A percentile compares a stretch with the other conserved stretches of the same genome.
These are phyloP conservation scores for Phytophthora sojae DNA, from an alignment of 352 stramenopile species.

Conservation along the genomic window DNA sequence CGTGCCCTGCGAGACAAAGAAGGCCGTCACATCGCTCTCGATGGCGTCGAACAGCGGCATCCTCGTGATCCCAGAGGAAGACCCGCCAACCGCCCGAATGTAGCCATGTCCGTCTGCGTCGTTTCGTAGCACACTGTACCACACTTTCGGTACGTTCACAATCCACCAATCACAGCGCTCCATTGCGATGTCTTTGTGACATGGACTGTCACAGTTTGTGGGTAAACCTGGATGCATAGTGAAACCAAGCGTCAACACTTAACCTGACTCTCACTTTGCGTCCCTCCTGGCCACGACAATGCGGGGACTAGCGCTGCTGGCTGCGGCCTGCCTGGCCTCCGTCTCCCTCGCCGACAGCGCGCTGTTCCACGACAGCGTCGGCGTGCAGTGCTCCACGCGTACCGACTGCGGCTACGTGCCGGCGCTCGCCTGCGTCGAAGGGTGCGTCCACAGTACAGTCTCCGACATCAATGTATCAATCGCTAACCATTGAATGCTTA, in stretches of 20 bases:
- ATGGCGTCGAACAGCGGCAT: constrained; percentile 79
- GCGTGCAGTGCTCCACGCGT: constrained; percentile 52
- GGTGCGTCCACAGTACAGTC: constrained; percentile 36
- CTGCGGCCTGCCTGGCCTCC: constrained; percentile 10
- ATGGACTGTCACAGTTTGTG: constrained; percentile 30
- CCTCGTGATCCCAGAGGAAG: not conserved
- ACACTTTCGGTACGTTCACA: not conserved
- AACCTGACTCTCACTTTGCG: constrained; percentile 18
- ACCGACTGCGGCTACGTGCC: constrained; percentile 82
- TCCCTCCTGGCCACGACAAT: constrained; percentile 5
- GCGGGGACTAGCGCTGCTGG: constrained; percentile 10
- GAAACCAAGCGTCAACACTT: not conserved
- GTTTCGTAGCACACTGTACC: constrained; percentile 27
- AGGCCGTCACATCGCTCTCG: constrained; percentile 65
- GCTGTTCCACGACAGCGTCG: constrained; percentile 47
- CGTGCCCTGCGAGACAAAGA: constrained; percentile 79
- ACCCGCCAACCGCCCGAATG: constrained; percentile 16
- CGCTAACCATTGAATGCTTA: not conserved
- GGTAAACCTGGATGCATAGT: constrained; percentile 22
- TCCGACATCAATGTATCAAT: not conserved
- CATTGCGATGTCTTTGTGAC: constrained; percentile 3
- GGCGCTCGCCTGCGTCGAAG: constrained; percentile 69
- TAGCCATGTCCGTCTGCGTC: constrained; percentile 30
- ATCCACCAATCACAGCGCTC: constrained; percentile 14
- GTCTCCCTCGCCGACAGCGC: constrained; percentile 13